phyloP scores from a whole-genome alignment of 495 filamentous ascomycete genomes.

The Talaromyces borbonicus region DNA sequence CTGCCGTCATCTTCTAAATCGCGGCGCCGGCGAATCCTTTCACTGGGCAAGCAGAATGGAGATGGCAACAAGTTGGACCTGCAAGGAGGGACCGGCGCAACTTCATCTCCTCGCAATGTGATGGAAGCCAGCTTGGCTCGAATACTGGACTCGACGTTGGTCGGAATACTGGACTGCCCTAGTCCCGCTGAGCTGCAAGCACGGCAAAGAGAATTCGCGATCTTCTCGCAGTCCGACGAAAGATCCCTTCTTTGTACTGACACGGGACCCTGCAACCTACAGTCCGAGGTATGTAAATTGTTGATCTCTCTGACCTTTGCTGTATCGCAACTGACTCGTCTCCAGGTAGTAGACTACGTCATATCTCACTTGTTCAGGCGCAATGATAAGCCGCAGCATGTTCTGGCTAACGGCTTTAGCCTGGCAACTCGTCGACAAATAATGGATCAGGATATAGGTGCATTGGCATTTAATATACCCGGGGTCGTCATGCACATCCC shows the following conservation, averaged over 20 bases:
- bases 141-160: constrained; percentile 59
- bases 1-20: constrained; percentile 43
- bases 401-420: constrained; percentile 71
- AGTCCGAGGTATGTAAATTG: constrained; percentile 46
- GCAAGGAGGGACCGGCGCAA: neutral
- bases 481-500: constrained; percentile 46
- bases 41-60: constrained; percentile 13
- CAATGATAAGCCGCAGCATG: constrained; percentile 51
- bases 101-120: constrained; percentile 5
- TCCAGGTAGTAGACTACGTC: constrained; percentile 74
- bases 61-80: neutral
- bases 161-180: constrained; percentile 41
- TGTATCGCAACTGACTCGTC: constrained; percentile 14
- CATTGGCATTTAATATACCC: constrained; percentile 34
- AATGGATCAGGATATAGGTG: constrained; percentile 17
- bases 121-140: constrained; percentile 29
- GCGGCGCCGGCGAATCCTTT: constrained; percentile 39
- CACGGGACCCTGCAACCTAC: constrained; percentile 31
- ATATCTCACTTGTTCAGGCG: constrained; percentile 66
- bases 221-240: constrained; percentile 53
- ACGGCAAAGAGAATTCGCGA: constrained; percentile 46
- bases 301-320: neutral
- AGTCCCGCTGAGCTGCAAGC: constrained; percentile 26
- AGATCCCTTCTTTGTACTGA: constrained; percentile 25
- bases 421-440: constrained; percentile 18